These are phyloP conservation scores for Letharia lupina DNA, from an alignment of 495 filamentous ascomycete species.

Conservation along the genomic window DNA sequence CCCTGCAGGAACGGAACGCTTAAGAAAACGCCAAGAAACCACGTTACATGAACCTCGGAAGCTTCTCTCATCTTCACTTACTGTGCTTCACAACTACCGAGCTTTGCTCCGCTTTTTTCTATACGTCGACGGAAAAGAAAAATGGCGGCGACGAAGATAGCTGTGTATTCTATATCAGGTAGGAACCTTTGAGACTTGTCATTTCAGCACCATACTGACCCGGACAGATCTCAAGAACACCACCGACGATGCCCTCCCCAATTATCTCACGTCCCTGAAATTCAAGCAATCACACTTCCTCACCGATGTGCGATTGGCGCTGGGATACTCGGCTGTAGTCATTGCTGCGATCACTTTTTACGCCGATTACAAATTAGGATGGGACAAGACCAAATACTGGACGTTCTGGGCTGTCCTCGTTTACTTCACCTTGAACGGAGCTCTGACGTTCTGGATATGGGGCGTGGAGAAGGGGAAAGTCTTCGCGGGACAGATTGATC, in stretches of 20 bases:
- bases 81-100: background rate
- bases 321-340: slow-evolving; percentile 76
- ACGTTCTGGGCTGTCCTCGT: slow-evolving; percentile 61
- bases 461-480: slow-evolving; percentile 71
- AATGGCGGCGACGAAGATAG: slow-evolving; percentile 48
- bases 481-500: slow-evolving; percentile 60
- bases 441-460: slow-evolving; percentile 81
- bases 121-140: background rate
- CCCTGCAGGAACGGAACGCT: background rate
- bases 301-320: slow-evolving; percentile 67
- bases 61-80: background rate
- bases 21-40: background rate
- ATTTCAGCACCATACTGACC: slow-evolving; percentile 10
- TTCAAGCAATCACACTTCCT: slow-evolving; percentile 75
- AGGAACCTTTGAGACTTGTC: slow-evolving; percentile 16
- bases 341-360: slow-evolving; percentile 77
- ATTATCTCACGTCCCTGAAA: slow-evolving; percentile 76
- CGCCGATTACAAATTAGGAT: slow-evolving; percentile 84
- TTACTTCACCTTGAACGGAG: slow-evolving; percentile 73
- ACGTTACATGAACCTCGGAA: background rate
- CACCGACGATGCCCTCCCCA: slow-evolving; percentile 85
- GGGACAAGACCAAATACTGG: slow-evolving; percentile 67
- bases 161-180: slow-evolving; percentile 62
- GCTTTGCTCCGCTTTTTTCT: background rate
- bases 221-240: slow-evolving; percentile 85